phyloP scores from a whole-genome alignment of 1,284 basidiomycete genomes.

The Naganishia sp. region DNA sequence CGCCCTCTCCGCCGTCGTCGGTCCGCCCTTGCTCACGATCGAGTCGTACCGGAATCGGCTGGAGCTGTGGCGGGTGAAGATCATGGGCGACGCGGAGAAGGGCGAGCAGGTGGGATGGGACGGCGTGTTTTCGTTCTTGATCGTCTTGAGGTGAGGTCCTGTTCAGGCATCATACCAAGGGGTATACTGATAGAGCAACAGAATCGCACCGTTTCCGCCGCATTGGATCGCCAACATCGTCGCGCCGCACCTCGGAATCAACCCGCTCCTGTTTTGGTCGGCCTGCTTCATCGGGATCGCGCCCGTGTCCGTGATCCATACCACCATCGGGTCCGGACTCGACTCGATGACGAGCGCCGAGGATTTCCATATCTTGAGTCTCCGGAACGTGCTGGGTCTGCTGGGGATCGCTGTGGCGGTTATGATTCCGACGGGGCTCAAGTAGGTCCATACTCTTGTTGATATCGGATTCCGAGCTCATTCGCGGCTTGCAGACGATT shows the following conservation, averaged over 20 bases:
- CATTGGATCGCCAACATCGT: conserved; percentile 96
- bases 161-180: neutral
- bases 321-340: conserved; percentile 87
- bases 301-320: conserved; percentile 90
- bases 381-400: conserved; percentile 79
- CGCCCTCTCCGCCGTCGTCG: conserved; percentile 82
- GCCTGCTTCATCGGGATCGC: conserved; percentile 88
- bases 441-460: conserved; percentile 59
- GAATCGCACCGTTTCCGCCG: conserved; percentile 87
- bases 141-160: conserved; percentile 63
- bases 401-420: conserved; percentile 83
- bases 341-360: conserved; percentile 91
- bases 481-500: conserved; percentile 37
- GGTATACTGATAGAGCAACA: conserved; percentile 38
- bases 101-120: conserved; percentile 49
- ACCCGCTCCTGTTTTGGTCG: conserved; percentile 80
- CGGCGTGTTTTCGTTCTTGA: conserved; percentile 67
- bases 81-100: conserved; percentile 52
- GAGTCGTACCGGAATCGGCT: conserved; percentile 66
- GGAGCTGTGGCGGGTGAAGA: conserved; percentile 52
- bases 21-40: conserved; percentile 79
- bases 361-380: conserved; percentile 89
- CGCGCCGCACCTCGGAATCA: conserved; percentile 89
- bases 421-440: conserved; percentile 83
- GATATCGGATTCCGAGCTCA: neutral